A percentile compares a stretch with the other conserved stretches of the same genome.
Conservation (phyloP, 306 rosid genomes). For the Prunus padus region DNA sequence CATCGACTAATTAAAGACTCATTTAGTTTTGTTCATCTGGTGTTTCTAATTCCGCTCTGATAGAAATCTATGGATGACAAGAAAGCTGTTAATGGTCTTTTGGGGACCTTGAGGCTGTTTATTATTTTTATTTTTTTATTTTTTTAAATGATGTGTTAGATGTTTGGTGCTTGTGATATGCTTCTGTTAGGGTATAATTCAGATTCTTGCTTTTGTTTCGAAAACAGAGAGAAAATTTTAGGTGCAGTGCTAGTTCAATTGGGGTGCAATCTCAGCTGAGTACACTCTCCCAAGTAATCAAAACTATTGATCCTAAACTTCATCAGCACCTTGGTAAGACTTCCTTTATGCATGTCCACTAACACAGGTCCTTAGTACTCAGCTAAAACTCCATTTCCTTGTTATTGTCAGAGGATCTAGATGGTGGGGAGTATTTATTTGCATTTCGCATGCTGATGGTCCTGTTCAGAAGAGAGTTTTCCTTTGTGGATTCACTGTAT, state of each 20-base stretch:
- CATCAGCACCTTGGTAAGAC: conserved; percentile 90
- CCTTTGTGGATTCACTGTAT: conserved; percentile 84
- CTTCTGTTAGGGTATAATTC: conserved; percentile 26
- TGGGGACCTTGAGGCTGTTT: conserved; percentile 1
- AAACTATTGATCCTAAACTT: conserved; percentile 84
- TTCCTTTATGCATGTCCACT: not conserved
- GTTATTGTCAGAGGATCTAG: conserved; percentile 78
- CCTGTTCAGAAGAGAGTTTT: conserved; percentile 94
- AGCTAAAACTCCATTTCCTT: conserved; percentile 27
- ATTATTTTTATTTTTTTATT: conserved; percentile 10
- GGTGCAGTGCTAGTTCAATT: conserved; percentile 63
- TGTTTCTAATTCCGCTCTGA: not conserved
- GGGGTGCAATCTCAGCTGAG: conserved; percentile 93
- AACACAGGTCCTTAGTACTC: not conserved
- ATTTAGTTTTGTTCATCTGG: not conserved
- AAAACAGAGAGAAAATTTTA: conserved; percentile 85
- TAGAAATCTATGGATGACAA: not conserved
- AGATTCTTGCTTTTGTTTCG: conserved; percentile 32
- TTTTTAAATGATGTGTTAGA: conserved; percentile 5
- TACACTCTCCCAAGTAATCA: conserved; percentile 89
- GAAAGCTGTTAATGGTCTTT: conserved; percentile 4
- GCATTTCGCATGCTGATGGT: conserved; percentile 99
- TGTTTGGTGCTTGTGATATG: conserved; percentile 15
- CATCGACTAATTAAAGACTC: not conserved
- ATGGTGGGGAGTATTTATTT: conserved; percentile 93